Evolutionary conservation across 1,284 basidiomycete species (phyloP), one percentile per base, ranked within the genome.

Genomic region (Trichosporon coremiiforme): DNA sequence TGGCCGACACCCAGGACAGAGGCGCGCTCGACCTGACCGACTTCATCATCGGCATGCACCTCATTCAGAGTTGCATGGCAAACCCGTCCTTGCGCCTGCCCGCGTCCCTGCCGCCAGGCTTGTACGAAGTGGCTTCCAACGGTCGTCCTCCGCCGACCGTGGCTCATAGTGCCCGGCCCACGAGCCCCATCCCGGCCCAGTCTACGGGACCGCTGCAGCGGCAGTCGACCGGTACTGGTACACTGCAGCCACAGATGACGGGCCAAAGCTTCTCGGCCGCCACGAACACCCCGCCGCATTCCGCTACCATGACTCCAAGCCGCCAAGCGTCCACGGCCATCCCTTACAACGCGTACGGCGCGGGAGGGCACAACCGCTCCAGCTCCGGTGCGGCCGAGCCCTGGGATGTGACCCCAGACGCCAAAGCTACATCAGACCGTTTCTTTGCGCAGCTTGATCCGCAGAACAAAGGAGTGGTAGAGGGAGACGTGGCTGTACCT

Each of bases 1-100:
- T 99, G 41, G 93, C 96, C 20, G 97, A 99, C 83, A 96, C 95
- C 0, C 93, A 95, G 82, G 89, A 92, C 75, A 89, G 97, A 71
- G 97, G 97, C 53, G 86, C 88, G 2, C 89, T 99, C 71, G 97
- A 99, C 80, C 86, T 90, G 25, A 88, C 91, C 57, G 97, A 99
- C 83, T 99, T 99, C 80, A 91, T 92, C 74, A 90, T 99, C 78
- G 97, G 93, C 66, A 98, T 99, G 97, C 93, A 92, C 81, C 81
- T 83, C 78, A 96, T 98, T 75, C 95, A 98, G 83, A 90, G 89
- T 55, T 87, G 88, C 65, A 98, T 99, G 95, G 89, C 91, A 65
- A 89, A 90, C 67, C 87, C 91, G 67, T 85, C 94, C 69, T 85
- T 90, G 57, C 87, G 86, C 65, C 87, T 99, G 62, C 97, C 97